Evolutionary conservation across 257 asterid species (phyloP).

Genomic region (Primulina tabacum): DNA sequence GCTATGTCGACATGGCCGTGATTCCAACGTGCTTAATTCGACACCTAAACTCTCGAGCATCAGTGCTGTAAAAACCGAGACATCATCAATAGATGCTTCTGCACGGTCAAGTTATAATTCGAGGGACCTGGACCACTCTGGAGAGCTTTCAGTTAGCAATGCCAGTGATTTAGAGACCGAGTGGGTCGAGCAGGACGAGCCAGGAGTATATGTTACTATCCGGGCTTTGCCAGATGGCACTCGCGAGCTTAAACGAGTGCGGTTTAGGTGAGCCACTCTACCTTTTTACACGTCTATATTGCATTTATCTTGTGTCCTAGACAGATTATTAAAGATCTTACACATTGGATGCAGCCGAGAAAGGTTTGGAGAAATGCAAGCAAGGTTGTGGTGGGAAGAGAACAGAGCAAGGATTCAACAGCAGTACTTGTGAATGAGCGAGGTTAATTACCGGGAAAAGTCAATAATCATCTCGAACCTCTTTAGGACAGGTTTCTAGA

Average conservation of each 20-base stretch:
- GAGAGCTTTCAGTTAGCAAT: conserved; percentile 87
- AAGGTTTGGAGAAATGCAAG: conserved; percentile 55
- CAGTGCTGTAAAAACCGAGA: conserved; percentile 69
- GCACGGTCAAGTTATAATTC: conserved; percentile 64
- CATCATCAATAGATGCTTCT: conserved; percentile 76
- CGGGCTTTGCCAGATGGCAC: conserved; percentile 76
- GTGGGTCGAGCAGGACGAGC: conserved; percentile 98
- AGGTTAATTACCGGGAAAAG: neutral
- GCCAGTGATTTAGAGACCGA: conserved; percentile 88
- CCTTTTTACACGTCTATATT: neutral
- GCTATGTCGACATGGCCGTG: conserved; percentile 40
- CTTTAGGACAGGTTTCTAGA: neutral
- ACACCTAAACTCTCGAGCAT: conserved; percentile 78
- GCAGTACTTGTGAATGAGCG: conserved; percentile 39
- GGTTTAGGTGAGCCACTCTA: conserved; percentile 69
- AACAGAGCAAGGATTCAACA: conserved; percentile 51
- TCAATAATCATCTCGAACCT: neutral
- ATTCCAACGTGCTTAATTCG: conserved; percentile 55
- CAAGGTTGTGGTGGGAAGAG: conserved; percentile 62
- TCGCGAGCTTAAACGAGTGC: conserved; percentile 90
- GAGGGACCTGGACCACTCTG: conserved; percentile 75
- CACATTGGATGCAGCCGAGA: conserved; percentile 44
- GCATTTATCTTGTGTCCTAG: neutral
- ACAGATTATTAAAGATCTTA: neutral
- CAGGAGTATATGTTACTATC: conserved; percentile 92